These are phyloP conservation scores for Fraxinus dipetala DNA, from an alignment of 305 asterid species.

Conservation along the genomic window DNA sequence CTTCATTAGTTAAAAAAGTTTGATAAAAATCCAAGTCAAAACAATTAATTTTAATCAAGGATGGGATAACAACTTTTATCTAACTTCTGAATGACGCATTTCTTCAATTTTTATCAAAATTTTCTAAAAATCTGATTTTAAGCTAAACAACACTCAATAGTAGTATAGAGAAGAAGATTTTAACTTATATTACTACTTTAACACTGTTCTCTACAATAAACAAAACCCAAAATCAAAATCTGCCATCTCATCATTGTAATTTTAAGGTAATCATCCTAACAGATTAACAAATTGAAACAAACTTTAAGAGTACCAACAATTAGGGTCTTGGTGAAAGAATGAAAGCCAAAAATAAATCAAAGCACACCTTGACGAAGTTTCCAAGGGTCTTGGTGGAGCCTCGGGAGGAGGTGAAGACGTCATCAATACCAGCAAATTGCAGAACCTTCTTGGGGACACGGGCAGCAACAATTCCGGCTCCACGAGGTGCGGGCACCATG, in stretches of 20 bases:
- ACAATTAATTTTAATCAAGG: too few species aligned
- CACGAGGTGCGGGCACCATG: conserved; percentile 5
- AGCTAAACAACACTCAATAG: not conserved
- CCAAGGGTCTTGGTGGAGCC: conserved; percentile 13
- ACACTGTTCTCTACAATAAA: not conserved
- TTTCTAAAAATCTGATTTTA: not conserved
- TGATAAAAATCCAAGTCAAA: not conserved
- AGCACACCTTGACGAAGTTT: conserved; percentile 3
- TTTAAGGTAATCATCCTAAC: not conserved
- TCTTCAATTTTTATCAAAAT: not conserved
- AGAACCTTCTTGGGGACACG: conserved; percentile 15
- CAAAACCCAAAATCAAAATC: not conserved
- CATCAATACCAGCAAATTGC: conserved; percentile 16
- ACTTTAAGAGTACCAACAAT: not conserved
- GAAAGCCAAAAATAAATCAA: not conserved
- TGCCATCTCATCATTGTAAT: not conserved
- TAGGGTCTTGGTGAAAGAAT: not conserved
- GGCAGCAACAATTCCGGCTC: conserved; percentile 11
- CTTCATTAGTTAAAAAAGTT: not conserved
- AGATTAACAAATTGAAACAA: not conserved
- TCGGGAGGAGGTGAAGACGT: conserved; percentile 14
- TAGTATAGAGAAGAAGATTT: not conserved
- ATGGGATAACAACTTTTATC: not conserved
- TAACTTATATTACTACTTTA: not conserved
- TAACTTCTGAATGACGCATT: not conserved